Percentiles rank a stretch among this genome's conserved stretches.
Evolutionary conservation across 2,329 filamentous ascomycete genomes (phyloP).

Genomic region (Arthrobotrys iridis): DNA sequence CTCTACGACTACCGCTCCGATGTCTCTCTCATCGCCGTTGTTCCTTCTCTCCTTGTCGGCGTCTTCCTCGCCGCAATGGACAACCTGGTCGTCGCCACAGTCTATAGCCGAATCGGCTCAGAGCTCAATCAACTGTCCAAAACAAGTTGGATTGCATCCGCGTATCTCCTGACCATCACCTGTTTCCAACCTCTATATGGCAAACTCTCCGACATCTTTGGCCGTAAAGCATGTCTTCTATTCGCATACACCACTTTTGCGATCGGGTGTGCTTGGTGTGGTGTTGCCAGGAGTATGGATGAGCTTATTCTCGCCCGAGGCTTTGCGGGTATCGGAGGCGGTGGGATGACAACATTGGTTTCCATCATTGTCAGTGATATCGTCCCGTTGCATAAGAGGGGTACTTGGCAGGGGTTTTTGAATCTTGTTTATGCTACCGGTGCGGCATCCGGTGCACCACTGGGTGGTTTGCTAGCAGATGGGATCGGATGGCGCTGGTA

Average conservation of each 20-base stretch:
- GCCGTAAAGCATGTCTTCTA: conserved; percentile 73
- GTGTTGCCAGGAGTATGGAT: conserved; percentile 71
- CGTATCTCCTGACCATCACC: conserved; percentile 78
- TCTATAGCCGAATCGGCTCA: conserved; percentile 79
- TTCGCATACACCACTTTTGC: conserved; percentile 74
- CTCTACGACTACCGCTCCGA: conserved; percentile 25
- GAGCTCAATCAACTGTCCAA: conserved; percentile 78
- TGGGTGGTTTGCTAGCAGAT: conserved; percentile 78
- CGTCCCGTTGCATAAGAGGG: conserved; percentile 74
- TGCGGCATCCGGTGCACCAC: conserved; percentile 74
- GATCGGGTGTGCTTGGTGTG: conserved; percentile 72
- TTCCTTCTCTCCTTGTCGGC: conserved; percentile 47
- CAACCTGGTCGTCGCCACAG: conserved; percentile 73
- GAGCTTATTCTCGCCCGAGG: conserved; percentile 73
- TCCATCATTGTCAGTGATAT: conserved; percentile 77
- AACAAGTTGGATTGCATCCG: conserved; percentile 78
- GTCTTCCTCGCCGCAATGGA: conserved; percentile 78
- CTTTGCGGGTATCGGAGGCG: conserved; percentile 60
- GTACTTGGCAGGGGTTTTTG: conserved; percentile 77
- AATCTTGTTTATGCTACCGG: conserved; percentile 78
- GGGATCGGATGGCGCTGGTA: conserved; percentile 79
- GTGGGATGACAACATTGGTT: conserved; percentile 65
- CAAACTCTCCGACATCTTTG: conserved; percentile 76
- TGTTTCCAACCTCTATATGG: conserved; percentile 80
- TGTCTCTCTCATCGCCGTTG: conserved; percentile 29